A percentile compares a stretch with the other conserved stretches of the same genome.
These are phyloP conservation scores for Colletotrichum brevisporum DNA, from an alignment of 2,329 filamentous ascomycete genomes.

Conservation along the genomic window DNA sequence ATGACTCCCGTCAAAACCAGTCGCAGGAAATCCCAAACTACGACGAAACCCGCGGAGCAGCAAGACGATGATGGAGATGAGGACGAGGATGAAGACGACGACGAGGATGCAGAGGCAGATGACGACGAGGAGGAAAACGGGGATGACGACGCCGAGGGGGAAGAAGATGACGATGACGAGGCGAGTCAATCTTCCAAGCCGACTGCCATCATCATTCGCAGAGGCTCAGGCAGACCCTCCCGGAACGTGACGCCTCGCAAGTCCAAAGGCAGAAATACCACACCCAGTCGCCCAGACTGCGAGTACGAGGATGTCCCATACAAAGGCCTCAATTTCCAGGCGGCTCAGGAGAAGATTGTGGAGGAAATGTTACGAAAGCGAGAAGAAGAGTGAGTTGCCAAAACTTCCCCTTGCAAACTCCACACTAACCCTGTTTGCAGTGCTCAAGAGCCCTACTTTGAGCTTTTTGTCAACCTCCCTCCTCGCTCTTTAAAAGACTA, in stretches of 20 bases:
- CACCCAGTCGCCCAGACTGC: slow-evolving; percentile 63
- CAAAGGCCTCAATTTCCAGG: slow-evolving; percentile 82
- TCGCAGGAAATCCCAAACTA: slow-evolving; percentile 35
- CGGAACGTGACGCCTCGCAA: slow-evolving; percentile 50
- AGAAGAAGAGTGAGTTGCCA: slow-evolving; percentile 72
- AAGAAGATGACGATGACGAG: slow-evolving; percentile 52
- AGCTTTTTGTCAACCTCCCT: slow-evolving; percentile 84
- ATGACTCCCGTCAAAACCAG: slow-evolving; percentile 31
- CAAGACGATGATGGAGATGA: slow-evolving; percentile 49
- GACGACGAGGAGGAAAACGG: slow-evolving; percentile 47
- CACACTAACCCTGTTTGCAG: slow-evolving; percentile 54
- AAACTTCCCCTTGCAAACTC: slow-evolving; percentile 14
- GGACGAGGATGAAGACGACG: slow-evolving; percentile 46
- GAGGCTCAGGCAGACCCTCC: slow-evolving; percentile 52
- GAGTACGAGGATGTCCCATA: slow-evolving; percentile 73
- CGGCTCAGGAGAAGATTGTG: slow-evolving; percentile 89
- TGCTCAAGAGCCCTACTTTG: slow-evolving; percentile 77
- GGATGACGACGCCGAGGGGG: slow-evolving; percentile 48
- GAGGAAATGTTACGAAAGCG: slow-evolving; percentile 79
- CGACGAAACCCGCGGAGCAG: slow-evolving; percentile 41
- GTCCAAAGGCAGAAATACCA: slow-evolving; percentile 49
- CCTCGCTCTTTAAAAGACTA: slow-evolving; percentile 85
- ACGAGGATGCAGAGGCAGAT: slow-evolving; percentile 44
- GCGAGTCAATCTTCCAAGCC: slow-evolving; percentile 45
- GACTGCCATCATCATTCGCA: slow-evolving; percentile 55